Evolutionary conservation across 2,329 filamentous ascomycete genomes (phyloP).

Genomic region (Magnaporthales sp.): DNA sequence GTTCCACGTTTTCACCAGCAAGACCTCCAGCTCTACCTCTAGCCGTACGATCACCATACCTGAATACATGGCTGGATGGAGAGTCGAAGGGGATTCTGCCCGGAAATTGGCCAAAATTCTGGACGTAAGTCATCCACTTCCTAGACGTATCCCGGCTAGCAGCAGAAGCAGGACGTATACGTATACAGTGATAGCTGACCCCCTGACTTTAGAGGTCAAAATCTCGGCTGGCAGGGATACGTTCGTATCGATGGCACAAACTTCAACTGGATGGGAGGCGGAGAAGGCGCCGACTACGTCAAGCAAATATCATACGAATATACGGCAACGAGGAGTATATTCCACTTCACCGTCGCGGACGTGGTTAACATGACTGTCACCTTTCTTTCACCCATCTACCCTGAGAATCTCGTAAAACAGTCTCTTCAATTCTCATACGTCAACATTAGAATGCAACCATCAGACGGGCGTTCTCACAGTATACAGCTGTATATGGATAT

Average conservation of each 20-base stretch:
- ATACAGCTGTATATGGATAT: conserved; percentile 68
- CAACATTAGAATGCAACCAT: conserved; percentile 50
- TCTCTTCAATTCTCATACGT: conserved; percentile 66
- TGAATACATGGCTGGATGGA: conserved; percentile 60
- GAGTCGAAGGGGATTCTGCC: conserved; percentile 58
- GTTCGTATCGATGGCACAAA: conserved; percentile 56
- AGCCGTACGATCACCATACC: conserved; percentile 66
- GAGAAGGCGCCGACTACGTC: conserved; percentile 36
- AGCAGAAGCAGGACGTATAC: not conserved
- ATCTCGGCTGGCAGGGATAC: conserved; percentile 59
- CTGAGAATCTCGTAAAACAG: conserved; percentile 56
- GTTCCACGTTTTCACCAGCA: conserved; percentile 19
- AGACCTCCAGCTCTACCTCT: conserved; percentile 42
- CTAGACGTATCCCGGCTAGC: not conserved
- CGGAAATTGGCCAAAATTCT: conserved; percentile 61
- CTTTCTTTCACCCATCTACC: conserved; percentile 63
- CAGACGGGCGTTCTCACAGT: conserved; percentile 52
- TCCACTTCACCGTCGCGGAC: conserved; percentile 55
- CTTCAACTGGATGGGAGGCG: conserved; percentile 61
- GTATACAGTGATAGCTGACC: not conserved
- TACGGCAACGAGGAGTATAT: conserved; percentile 64
- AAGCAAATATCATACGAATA: conserved; percentile 59
- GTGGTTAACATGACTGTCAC: conserved; percentile 57
- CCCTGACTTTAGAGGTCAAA: conserved; percentile 34
- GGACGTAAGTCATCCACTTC: conserved; percentile 44